Conservation (phyloP, 768 basidiomycete genomes). For the Stropharia rugosoannulata region DNA sequence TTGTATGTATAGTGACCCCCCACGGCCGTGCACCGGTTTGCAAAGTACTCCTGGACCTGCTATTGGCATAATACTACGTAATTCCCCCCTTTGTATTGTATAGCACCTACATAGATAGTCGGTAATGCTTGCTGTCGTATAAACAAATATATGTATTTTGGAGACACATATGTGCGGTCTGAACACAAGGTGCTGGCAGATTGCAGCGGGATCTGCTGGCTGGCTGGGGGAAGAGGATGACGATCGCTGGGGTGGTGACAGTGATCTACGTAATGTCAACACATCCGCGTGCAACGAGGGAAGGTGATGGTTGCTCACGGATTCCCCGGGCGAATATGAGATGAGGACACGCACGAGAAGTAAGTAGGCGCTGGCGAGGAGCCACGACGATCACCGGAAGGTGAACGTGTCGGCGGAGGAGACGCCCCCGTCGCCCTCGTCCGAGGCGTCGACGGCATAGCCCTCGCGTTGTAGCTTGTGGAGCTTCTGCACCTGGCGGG, state of each 20-base stretch:
- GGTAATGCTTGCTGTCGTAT: background rate
- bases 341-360: constrained; percentile 16
- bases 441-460: background rate
- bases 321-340: constrained; percentile 15
- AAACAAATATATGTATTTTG: too few species aligned
- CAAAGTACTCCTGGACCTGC: too few species aligned
- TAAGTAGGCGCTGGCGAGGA: background rate
- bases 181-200: background rate
- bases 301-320: constrained; percentile 6
- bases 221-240: too few species aligned
- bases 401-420: constrained; percentile 33
- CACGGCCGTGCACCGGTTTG: too few species aligned
- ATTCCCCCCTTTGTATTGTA: too few species aligned
- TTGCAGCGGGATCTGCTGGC: constrained; percentile 1
- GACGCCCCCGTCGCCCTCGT: background rate
- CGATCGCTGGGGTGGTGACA: constrained; percentile 12
- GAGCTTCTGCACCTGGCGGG: constrained; percentile 5
- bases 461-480: background rate
- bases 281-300: constrained; percentile 6
- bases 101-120: constrained; percentile 5
- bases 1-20: constrained; percentile 1
- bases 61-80: too few species aligned
- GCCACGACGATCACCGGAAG: constrained; percentile 30
- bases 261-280: constrained; percentile 19
- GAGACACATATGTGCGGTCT: background rate